Base-by-base conservation (phyloP, 2,329 filamentous ascomycete species). In the Paraconiothyrium brasiliense region DNA sequence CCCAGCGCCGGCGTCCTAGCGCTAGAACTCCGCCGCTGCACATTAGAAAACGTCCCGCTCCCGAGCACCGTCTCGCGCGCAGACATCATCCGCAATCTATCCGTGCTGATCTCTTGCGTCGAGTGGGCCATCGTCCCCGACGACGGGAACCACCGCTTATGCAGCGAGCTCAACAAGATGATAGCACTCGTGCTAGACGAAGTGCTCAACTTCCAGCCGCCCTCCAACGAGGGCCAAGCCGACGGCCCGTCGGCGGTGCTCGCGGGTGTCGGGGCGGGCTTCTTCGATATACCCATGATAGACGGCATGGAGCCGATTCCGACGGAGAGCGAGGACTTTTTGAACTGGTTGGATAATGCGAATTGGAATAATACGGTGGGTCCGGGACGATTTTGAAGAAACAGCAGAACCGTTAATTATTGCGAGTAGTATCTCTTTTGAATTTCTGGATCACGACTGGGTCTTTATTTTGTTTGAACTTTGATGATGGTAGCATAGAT, bases 291-390 rank as follows among this genome's bases (percentile, higher is more conserved):
- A 54, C 74, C 74, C 0, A 69, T 76, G 64, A 65, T 76, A 30
- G 75, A 76, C 39, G 76, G 76, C 1, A 68, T 78, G 63, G 76
- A 77, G 62, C 75, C 76, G 14, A 77, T 78, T 35, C 76, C 76
- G 8, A 77, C 71, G 1, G 72, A 76, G 60, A 72, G 72, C 0
- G 74, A 76, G 54, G 72, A 76, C 35, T 77, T 78, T 60, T 56
- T 78, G 52, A 73, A 71, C 41, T 78, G 76, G 76, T 43, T 78
- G 55, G 75, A 78, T 63, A 73, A 76, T 52, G 75, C 74, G n/a
- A 75, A 75, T 20, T 77, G 73, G 74, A 76, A 70, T 54, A 77
- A 75, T 54, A 70, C 69, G 30, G 70, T 75, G 24, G 63, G 64
- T 60, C 13, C 39, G 37, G 8, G 22, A 30, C 14, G 47, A 30